phyloP scores from a whole-genome alignment of 371 early-diverging fungal species.

The Haplosporangium sp. region DNA sequence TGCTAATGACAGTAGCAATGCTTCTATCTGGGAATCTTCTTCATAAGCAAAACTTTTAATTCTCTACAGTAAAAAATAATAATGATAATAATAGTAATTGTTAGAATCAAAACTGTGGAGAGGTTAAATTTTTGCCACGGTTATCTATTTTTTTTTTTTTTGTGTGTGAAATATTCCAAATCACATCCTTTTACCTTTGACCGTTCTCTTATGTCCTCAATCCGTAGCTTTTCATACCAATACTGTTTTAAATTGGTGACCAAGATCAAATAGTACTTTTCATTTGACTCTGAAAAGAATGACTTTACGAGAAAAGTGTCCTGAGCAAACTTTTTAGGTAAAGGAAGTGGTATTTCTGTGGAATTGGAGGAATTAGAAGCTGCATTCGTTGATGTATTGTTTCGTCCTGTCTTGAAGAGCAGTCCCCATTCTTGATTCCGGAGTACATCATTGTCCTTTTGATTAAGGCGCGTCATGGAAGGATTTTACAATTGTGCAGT shows the following conservation, averaged over 20 bases:
- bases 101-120: not conserved
- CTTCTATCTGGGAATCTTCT: slow-evolving; percentile 48
- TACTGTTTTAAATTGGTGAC: slow-evolving; percentile 46
- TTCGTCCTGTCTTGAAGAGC: slow-evolving; percentile 5
- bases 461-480: slow-evolving; percentile 21
- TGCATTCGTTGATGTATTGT: not conserved
- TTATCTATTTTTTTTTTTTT: not conserved
- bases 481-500: not conserved
- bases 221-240: slow-evolving; percentile 42
- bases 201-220: slow-evolving; percentile 38
- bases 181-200: slow-evolving; percentile 26
- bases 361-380: not conserved
- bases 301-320: slow-evolving; percentile 49
- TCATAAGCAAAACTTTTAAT: slow-evolving; percentile 52
- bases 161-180: not conserved
- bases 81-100: not conserved
- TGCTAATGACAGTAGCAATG: slow-evolving; percentile 31
- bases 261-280: slow-evolving; percentile 39
- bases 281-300: slow-evolving; percentile 29
- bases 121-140: not conserved
- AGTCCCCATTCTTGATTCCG: slow-evolving; percentile 45
- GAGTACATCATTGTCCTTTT: slow-evolving; percentile 34
- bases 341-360: not conserved
- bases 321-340: slow-evolving; percentile 6
- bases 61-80: slow-evolving; percentile 12